Conservation (phyloP, 441 rosid genomes). For the Capsella rubella region DNA sequence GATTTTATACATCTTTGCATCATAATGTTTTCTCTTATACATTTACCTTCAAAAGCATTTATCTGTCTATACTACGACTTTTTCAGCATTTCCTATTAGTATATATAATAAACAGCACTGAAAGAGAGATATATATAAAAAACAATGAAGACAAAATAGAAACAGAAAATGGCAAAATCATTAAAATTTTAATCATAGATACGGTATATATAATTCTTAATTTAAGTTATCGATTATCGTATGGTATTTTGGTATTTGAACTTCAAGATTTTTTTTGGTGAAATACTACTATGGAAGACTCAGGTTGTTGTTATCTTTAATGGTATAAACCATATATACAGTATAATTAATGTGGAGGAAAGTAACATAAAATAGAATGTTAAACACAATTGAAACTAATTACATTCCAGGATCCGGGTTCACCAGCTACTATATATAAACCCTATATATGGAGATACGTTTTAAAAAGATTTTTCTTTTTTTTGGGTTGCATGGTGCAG, state of each 20-base stretch:
- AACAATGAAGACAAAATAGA: background rate
- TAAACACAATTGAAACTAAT: background rate
- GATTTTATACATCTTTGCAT: background rate
- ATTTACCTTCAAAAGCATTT: background rate
- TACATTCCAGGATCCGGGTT: background rate
- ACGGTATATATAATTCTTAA: no score
- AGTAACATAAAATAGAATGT: background rate
- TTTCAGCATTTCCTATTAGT: background rate
- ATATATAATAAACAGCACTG: background rate
- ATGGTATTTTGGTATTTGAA: constrained; percentile 3
- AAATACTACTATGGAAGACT: background rate
- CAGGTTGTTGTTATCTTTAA: background rate
- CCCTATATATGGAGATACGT: background rate
- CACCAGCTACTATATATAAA: constrained; percentile 1
- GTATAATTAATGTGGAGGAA: background rate
- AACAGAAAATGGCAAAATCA: background rate
- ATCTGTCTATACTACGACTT: background rate
- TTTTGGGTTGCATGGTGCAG: background rate
- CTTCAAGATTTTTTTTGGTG: background rate
- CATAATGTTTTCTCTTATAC: background rate
- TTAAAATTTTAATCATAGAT: no score
- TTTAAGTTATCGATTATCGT: background rate
- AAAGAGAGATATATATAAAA: background rate
- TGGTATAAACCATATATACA: background rate
- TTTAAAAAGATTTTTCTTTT: background rate